Percentiles rank a stretch among this genome's conserved stretches.
phyloP scores from a whole-genome alignment of 192 early-diverging fungal genomes.

The Polychytrium aggregatum region DNA sequence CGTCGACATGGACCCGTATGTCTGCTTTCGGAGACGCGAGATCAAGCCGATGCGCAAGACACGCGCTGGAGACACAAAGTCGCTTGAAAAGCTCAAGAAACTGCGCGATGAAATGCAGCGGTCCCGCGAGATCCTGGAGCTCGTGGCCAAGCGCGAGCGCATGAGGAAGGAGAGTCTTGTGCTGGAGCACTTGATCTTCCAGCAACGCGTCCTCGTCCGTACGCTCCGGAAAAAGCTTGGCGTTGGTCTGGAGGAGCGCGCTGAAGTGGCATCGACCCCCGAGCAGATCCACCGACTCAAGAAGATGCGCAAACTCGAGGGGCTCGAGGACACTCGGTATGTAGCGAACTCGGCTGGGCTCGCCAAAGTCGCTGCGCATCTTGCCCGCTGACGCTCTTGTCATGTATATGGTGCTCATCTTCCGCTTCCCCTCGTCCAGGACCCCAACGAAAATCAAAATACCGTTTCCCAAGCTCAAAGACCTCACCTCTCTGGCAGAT shows the following conservation, averaged over 20 bases:
- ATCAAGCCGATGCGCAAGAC: constrained; percentile 79
- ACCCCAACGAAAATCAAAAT: constrained; percentile 45
- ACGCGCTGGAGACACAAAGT: constrained; percentile 70
- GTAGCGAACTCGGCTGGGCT: neutral
- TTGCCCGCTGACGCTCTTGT: constrained; percentile 11
- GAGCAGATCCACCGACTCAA: constrained; percentile 7
- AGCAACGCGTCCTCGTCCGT: constrained; percentile 49
- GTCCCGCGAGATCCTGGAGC: constrained; percentile 66
- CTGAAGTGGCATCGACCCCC: constrained; percentile 26
- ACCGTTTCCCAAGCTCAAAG: constrained; percentile 32
- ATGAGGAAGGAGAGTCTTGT: constrained; percentile 59
- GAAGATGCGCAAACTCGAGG: constrained; percentile 27
- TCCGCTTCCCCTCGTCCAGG: constrained; percentile 6
- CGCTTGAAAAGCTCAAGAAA: constrained; percentile 73
- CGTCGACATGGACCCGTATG: constrained; percentile 81
- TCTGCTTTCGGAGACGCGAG: constrained; percentile 95
- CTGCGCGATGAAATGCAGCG: constrained; percentile 69
- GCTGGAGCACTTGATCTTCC: constrained; percentile 68
- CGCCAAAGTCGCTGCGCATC: neutral
- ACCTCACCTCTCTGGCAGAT: constrained; percentile 33
- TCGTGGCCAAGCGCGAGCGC: constrained; percentile 68
- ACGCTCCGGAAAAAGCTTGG: constrained; percentile 57
- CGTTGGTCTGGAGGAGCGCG: constrained; percentile 44
- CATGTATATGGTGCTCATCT: constrained; percentile 2
- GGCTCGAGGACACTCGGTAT: constrained; percentile 27